Conservation (phyloP, 2,329 filamentous ascomycete species). For the Ascocoryne sarcoides region DNA sequence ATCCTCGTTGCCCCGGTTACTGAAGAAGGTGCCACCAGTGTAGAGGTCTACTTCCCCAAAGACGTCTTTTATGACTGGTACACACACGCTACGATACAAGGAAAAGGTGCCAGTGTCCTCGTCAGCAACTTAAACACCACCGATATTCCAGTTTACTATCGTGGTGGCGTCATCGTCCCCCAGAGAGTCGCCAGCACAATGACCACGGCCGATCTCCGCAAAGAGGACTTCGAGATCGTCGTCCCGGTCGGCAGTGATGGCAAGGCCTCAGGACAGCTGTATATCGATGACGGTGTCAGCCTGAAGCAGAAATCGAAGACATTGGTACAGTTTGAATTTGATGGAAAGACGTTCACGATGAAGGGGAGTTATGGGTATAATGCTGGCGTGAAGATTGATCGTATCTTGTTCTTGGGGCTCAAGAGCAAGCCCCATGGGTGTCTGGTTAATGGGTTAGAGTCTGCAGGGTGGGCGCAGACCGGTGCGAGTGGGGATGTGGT, state of each 20-base stretch:
- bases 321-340: constrained; percentile 51
- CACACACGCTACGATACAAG: constrained; percentile 38
- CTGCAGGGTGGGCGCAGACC: constrained; percentile 2
- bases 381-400: constrained; percentile 35
- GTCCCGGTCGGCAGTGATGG: constrained; percentile 57
- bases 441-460: constrained; percentile 4
- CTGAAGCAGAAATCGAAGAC: constrained; percentile 49
- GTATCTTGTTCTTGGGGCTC: constrained; percentile 41
- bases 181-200: constrained; percentile 46
- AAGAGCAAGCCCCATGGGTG: constrained; percentile 7
- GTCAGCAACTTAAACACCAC: constrained; percentile 34
- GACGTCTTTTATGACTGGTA: constrained; percentile 44
- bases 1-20: constrained; percentile 42
- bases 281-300: constrained; percentile 69
- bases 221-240: constrained; percentile 61
- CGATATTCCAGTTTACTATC: constrained; percentile 59
- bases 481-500: constrained; percentile 6
- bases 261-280: constrained; percentile 57
- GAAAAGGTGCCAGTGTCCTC: constrained; percentile 32
- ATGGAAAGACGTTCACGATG: constrained; percentile 40
- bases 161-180: constrained; percentile 57
- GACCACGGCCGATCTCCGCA: constrained; percentile 55
- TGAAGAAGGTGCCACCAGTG: constrained; percentile 35
- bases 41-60: constrained; percentile 40
- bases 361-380: constrained; percentile 47